Percentiles rank a stretch among this genome's conserved stretches.
Evolutionary conservation across 768 basidiomycete species (phyloP).

Genomic region (Mycena indigotica): DNA sequence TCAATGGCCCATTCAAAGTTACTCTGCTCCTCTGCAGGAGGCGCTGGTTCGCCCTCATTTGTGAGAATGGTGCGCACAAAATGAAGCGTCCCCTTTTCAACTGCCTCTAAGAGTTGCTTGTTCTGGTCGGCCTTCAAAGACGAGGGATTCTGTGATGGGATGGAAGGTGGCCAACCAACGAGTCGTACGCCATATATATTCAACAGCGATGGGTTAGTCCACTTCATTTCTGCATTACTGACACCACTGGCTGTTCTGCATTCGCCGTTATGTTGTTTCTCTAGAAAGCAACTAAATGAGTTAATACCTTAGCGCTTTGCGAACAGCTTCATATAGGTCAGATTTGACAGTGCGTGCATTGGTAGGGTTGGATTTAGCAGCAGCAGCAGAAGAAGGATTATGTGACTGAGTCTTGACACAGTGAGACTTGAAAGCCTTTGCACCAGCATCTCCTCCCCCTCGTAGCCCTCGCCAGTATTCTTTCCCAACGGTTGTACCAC

Average conservation of each 20-base stretch:
- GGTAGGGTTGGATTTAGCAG: conserved; percentile 10
- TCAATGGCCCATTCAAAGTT: conserved; percentile 21
- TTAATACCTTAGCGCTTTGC: conserved; percentile 55
- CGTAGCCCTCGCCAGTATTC: conserved; percentile 69
- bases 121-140: conserved; percentile 57
- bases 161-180: conserved; percentile 62
- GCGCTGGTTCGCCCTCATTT: conserved; percentile 11
- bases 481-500: conserved; percentile 59
- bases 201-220: conserved; percentile 66
- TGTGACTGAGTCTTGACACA: conserved; percentile 37
- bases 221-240: conserved; percentile 74
- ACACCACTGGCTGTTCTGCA: conserved; percentile 56
- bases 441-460: conserved; percentile 60
- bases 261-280: conserved; percentile 11
- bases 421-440: conserved; percentile 54
- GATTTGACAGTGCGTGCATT: conserved; percentile 42
- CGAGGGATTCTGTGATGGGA: conserved; percentile 67
- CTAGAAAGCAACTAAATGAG: conserved; percentile 1
- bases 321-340: conserved; percentile 57
- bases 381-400: conserved; percentile 10
- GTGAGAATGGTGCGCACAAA: conserved; percentile 41
- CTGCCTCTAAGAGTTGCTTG: conserved; percentile 50
- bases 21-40: conserved; percentile 8
- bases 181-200: conserved; percentile 59
- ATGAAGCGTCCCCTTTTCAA: conserved; percentile 49